Evolutionary conservation across 2,329 filamentous ascomycete species (phyloP).

Genomic region (Cladobotryum mycophilum): DNA sequence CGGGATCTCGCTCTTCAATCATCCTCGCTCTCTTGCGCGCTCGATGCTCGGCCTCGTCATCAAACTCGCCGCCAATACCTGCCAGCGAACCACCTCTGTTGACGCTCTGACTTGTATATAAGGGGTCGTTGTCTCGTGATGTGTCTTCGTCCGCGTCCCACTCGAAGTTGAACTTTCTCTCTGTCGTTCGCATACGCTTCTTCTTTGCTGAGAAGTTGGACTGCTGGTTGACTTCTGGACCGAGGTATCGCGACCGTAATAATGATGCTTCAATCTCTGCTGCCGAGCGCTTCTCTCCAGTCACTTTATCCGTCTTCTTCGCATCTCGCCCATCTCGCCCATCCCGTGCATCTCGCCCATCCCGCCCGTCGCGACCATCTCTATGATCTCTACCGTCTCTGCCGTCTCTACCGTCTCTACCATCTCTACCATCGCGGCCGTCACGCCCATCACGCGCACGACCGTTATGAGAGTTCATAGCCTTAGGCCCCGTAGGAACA

Average conservation of each 20-base stretch:
- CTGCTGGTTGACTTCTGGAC: conserved; percentile 72
- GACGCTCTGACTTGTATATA: conserved; percentile 47
- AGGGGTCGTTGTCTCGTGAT: conserved; percentile 58
- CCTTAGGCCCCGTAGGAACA: conserved; percentile 66
- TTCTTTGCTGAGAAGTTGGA: conserved; percentile 93
- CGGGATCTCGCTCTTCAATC: conserved; percentile 67
- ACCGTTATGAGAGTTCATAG: conserved; percentile 45
- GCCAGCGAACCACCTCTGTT: conserved; percentile 35
- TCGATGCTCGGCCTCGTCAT: conserved; percentile 50
- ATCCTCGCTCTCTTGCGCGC: conserved; percentile 57
- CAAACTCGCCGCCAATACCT: conserved; percentile 44
- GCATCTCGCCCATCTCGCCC: conserved; percentile 27
- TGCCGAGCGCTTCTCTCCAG: conserved; percentile 34
- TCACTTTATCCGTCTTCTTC: conserved; percentile 32
- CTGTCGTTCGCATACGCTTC: conserved; percentile 85
- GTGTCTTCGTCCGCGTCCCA: conserved; percentile 97
- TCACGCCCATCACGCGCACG: conserved; percentile 34
- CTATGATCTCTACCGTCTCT: conserved; percentile 20
- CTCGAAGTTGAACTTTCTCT: conserved; percentile 98
- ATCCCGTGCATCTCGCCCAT: conserved; percentile 29
- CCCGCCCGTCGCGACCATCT: conserved; percentile 30
- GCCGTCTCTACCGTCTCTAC: conserved; percentile 33
- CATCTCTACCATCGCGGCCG: conserved; percentile 21
- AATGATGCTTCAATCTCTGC: conserved; percentile 68
- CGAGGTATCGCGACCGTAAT: conserved; percentile 80